Base-by-base conservation (phyloP, 1,139 yeast genomes). In the Suhomyces wounanorum region DNA sequence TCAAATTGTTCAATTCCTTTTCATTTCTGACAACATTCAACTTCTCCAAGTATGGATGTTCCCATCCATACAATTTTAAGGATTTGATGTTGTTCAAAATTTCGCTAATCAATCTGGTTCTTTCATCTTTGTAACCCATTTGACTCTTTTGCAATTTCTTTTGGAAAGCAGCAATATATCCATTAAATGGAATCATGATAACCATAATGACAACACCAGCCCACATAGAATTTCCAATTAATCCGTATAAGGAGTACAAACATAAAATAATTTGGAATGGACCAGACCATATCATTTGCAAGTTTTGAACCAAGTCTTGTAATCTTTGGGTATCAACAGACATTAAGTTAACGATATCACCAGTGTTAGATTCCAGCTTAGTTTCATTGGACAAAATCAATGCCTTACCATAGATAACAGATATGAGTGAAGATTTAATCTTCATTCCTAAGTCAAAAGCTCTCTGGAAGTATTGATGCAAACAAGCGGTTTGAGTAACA, bases 321-420 rank as follows among this genome's bases (percentile, higher is more conserved):
- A 94, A 75, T 70, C 98, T 82, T 72, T 92, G 98, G 8, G 95
- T 89, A 71, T 94, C 99, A 46, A 94, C 97, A 47, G 97, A 87
- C 98, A 92, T 92, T 63, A 94, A 78, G 63, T 95, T 94, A 49
- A 94, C 99, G 62, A 95, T 90, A 66, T 95, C 99, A 66, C 99
- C 99, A n/a, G 97, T 90, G 26, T 90, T 82, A 47, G 90, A 84
- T 49, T 81, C 77, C 50, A 83, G 87, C 50, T 89, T 85, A 8
- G 96, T 87, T 63, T 94, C 97, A 60, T 85, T 88, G 2, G 97
- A 89, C 53, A 95, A 77, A 8, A 81, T 82, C 55, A 95, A 73
- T 0, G 97, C 78, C 67, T 94, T 94, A 59, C 85, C 78, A 69
- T 91, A 95, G 52, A 94, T 83, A 17, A 89, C 78, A 1, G 96